Conservation (phyloP, 306 rosid species). For the Elaeagnus macrophylla region DNA sequence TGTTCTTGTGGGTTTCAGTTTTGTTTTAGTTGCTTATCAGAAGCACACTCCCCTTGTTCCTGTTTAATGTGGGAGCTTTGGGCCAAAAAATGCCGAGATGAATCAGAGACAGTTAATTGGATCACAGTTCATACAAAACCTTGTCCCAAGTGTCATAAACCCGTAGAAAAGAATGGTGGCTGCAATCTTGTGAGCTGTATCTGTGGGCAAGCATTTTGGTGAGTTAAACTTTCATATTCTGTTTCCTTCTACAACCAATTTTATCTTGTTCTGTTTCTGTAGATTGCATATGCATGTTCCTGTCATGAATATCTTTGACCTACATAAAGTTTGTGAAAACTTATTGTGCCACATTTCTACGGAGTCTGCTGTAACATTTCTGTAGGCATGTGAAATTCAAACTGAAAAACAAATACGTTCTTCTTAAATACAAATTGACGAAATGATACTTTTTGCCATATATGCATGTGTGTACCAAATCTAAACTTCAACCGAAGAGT, state of each 20-base stretch:
- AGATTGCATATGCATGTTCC: constrained; percentile 1
- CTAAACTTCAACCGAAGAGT: not conserved
- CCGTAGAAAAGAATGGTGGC: constrained; percentile 98
- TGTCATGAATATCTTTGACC: not conserved
- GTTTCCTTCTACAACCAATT: constrained; percentile 1
- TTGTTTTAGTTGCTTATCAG: constrained; percentile 71
- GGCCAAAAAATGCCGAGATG: constrained; percentile 85
- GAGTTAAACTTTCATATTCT: constrained; percentile 15
- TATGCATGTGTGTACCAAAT: no score
- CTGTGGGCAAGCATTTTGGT: constrained; percentile 97
- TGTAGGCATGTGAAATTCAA: not conserved
- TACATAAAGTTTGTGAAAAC: not conserved
- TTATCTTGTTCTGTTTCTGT: constrained; percentile 1
- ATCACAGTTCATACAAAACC: constrained; percentile 90
- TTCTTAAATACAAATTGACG: not conserved
- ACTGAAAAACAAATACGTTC: not conserved
- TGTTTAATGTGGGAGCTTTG: constrained; percentile 95
- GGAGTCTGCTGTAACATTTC: not conserved
- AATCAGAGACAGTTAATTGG: constrained; percentile 99
- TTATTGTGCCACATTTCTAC: not conserved
- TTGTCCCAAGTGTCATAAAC: constrained; percentile 92
- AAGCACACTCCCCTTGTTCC: constrained; percentile 96
- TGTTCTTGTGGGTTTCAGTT: constrained; percentile 87
- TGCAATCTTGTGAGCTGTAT: constrained; percentile 95
- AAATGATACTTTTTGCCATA: no score